Conservation (phyloP, 2,329 filamentous ascomycete species). For the Epichloe brachyelytri region DNA sequence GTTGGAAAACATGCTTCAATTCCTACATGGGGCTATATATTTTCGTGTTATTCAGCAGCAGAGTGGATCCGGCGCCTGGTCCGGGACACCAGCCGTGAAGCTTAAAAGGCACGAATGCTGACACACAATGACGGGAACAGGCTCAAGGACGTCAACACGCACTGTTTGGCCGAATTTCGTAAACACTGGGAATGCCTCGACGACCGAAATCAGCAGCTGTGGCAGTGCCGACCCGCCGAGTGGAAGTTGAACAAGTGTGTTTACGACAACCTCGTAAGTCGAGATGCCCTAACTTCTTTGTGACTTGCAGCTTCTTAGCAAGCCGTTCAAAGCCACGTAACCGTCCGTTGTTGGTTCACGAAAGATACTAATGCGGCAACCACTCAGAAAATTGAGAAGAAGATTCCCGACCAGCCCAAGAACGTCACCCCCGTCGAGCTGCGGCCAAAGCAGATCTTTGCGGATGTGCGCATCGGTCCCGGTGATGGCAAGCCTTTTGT, state of each 20-base stretch:
- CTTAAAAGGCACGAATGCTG: conserved; percentile 1
- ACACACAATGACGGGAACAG: conserved; percentile 29
- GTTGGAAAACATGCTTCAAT: conserved; percentile 23
- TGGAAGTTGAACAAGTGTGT: conserved; percentile 90
- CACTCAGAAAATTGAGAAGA: conserved; percentile 66
- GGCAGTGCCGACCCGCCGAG: conserved; percentile 84
- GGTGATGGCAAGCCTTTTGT: conserved; percentile 31
- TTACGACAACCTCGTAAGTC: conserved; percentile 75
- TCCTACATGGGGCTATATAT: background rate
- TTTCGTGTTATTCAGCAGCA: background rate
- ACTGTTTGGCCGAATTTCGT: conserved; percentile 83
- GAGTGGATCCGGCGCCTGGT: too few relatives aligned
- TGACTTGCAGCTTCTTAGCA: background rate
- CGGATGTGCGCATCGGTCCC: conserved; percentile 35
- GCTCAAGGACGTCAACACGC: conserved; percentile 89
- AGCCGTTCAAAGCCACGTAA: background rate
- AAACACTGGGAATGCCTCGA: conserved; percentile 93
- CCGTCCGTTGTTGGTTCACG: background rate
- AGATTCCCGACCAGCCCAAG: conserved; percentile 59
- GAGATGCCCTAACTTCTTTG: conserved; percentile 20
- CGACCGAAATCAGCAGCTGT: conserved; percentile 94
- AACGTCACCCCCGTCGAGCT: conserved; percentile 63
- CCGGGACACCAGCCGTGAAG: too few relatives aligned
- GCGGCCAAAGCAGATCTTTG: conserved; percentile 49
- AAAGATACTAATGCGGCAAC: background rate